phyloP scores from a whole-genome alignment of 345 rosid genomes.

The Hibiscus trionum region DNA sequence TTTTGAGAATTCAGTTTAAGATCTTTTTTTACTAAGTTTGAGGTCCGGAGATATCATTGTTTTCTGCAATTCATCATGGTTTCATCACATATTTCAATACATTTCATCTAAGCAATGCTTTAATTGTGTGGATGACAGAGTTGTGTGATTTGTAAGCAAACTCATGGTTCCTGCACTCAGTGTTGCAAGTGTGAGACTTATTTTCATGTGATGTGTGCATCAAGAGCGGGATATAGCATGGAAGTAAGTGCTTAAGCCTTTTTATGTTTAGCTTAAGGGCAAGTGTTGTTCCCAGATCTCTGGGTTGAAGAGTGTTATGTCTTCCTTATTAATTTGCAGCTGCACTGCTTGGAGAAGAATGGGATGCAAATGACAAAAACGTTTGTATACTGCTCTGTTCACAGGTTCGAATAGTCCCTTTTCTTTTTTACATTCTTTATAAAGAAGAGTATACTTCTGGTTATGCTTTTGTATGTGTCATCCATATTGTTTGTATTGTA shows the following conservation, averaged over 20 bases:
- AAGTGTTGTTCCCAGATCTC: not conserved
- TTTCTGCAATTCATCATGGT: not conserved
- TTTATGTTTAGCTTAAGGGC: not conserved
- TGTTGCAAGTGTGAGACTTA: constrained; percentile 91
- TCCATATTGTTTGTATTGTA: not conserved
- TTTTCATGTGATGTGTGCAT: constrained; percentile 80
- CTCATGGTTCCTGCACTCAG: constrained; percentile 76
- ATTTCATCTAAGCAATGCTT: constrained; percentile 13
- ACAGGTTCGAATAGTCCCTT: constrained; percentile 41
- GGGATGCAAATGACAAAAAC: constrained; percentile 73
- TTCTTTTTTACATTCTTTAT: not conserved
- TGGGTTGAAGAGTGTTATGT: not conserved
- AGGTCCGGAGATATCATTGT: not conserved
- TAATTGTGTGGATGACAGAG: constrained; percentile 36
- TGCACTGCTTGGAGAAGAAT: constrained; percentile 67
- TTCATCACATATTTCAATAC: not conserved
- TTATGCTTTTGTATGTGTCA: not conserved
- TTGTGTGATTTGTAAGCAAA: constrained; percentile 61
- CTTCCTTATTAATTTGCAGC: constrained; percentile 31
- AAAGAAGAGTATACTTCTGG: not conserved
- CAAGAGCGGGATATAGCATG: constrained; percentile 80
- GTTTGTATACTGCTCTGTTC: constrained; percentile 65
- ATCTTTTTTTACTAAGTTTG: not conserved
- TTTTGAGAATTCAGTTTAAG: not conserved
- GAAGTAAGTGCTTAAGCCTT: constrained; percentile 51